phyloP scores from a whole-genome alignment of 2,329 filamentous ascomycete genomes.

The Colletotrichum shisoi region DNA sequence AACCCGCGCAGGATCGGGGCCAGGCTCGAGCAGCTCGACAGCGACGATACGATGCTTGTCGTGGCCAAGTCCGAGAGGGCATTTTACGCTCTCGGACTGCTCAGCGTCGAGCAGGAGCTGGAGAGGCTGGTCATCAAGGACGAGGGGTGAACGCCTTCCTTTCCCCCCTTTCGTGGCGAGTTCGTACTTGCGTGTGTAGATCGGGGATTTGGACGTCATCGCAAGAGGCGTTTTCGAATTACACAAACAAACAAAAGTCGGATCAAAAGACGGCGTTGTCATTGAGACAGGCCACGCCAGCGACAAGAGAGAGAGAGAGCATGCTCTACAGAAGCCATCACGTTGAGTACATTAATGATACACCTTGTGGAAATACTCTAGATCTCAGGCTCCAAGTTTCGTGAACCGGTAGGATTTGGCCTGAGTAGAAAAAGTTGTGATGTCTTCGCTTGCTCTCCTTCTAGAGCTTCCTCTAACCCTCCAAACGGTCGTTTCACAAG shows the following conservation, averaged over 20 bases:
- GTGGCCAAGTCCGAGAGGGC: constrained; percentile 69
- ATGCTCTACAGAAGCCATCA: constrained; percentile 20
- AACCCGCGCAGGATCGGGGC: constrained; percentile 61
- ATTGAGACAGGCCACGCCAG: background rate
- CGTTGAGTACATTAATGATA: constrained; percentile 39
- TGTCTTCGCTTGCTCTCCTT: constrained; percentile 12
- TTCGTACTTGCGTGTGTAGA: constrained; percentile 9
- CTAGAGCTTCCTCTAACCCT: background rate
- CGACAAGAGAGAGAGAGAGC: background rate
- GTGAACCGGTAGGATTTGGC: constrained; percentile 7
- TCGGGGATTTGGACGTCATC: constrained; percentile 1
- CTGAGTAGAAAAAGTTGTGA: constrained; percentile 12
- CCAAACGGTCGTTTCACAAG: background rate
- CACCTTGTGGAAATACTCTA: constrained; percentile 30
- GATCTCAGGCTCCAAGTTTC: constrained; percentile 28
- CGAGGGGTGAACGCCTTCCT: constrained; percentile 26
- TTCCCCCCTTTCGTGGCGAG: too few species aligned
- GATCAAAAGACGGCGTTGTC: background rate
- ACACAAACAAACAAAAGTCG: background rate
- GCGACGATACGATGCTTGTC: constrained; percentile 59
- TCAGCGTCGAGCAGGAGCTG: constrained; percentile 81
- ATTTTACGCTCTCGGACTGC: constrained; percentile 79
- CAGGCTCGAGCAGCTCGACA: constrained; percentile 58
- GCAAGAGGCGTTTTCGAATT: too few species aligned
- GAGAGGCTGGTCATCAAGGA: constrained; percentile 66